These are phyloP conservation scores for Aspergillus persii DNA, from an alignment of 2,329 filamentous ascomycete genomes.

Conservation along the genomic window DNA sequence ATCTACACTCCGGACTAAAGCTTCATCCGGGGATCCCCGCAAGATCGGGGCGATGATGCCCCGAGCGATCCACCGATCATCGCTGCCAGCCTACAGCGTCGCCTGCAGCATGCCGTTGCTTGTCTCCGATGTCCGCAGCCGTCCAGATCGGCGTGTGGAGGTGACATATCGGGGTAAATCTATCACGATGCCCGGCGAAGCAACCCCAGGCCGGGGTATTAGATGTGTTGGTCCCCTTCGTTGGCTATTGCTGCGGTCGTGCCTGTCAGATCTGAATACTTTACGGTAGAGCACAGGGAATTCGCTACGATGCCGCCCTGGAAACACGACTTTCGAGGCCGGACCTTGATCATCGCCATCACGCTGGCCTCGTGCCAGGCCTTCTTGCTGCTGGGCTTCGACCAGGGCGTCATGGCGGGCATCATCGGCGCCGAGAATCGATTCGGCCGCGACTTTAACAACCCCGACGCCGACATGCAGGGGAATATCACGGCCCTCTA, in stretches of 20 bases:
- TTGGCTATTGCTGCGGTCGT: neutral
- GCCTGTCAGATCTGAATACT: neutral
- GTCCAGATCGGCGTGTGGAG: neutral
- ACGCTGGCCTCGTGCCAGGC: conserved; percentile 43
- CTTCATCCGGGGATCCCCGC: conserved; percentile 7
- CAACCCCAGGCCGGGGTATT: neutral
- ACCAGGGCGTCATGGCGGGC: conserved; percentile 43
- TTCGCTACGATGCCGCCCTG: conserved; percentile 17
- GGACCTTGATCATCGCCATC: conserved; percentile 21
- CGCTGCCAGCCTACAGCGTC: neutral
- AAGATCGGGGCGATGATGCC: conserved; percentile 14
- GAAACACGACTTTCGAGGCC: conserved; percentile 23
- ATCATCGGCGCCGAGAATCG: conserved; percentile 46
- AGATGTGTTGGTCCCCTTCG: neutral
- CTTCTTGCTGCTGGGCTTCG: conserved; percentile 44
- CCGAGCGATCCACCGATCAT: conserved; percentile 2
- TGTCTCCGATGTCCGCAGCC: neutral
- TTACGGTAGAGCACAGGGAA: neutral
- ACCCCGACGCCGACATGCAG: conserved; percentile 40
- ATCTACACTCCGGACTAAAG: neutral
- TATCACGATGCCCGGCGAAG: neutral
- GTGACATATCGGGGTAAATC: neutral
- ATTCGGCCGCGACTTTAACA: conserved; percentile 40
- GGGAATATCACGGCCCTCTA: conserved; percentile 33
- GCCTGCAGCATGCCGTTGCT: neutral